Percentiles rank a stretch among this genome's conserved stretches.
Evolutionary conservation across 176 grass and related monocot species (phyloP).

Genomic region (Oryza coarctata): DNA sequence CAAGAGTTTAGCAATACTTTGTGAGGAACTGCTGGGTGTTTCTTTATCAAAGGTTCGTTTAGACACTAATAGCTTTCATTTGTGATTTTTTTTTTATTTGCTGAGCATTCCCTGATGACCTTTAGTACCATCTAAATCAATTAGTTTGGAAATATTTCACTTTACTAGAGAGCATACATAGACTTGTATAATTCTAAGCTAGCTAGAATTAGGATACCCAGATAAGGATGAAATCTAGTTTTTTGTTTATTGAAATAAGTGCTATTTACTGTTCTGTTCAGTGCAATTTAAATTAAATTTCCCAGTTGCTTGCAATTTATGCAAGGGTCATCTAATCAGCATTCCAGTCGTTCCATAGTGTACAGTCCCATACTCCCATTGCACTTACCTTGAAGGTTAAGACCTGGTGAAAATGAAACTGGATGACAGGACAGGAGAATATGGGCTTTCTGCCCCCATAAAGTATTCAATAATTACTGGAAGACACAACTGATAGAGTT

Average conservation of each 20-base stretch:
- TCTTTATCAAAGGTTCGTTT: constrained; percentile 81
- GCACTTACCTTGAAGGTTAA: background rate
- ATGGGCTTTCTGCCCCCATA: background rate
- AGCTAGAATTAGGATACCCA: background rate
- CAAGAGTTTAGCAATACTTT: constrained; percentile 92
- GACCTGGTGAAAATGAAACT: background rate
- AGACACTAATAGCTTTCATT: background rate
- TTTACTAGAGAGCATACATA: background rate
- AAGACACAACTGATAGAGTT: background rate
- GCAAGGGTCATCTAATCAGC: background rate
- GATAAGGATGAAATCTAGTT: background rate
- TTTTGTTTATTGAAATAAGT: constrained; percentile 5
- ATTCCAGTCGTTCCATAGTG: too few relatives aligned
- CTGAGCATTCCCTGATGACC: background rate
- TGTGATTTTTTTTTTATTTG: constrained; percentile 20
- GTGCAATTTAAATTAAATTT: background rate
- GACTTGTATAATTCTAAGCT: background rate
- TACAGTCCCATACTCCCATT: background rate
- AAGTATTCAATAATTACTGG: background rate
- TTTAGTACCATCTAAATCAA: background rate
- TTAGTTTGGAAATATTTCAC: background rate
- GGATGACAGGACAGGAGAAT: background rate
- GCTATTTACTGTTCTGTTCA: background rate
- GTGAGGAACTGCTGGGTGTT: constrained; percentile 64
- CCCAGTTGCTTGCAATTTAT: background rate